Conservation (phyloP, 371 early-diverging fungal genomes). For the Mortierella sp. region DNA sequence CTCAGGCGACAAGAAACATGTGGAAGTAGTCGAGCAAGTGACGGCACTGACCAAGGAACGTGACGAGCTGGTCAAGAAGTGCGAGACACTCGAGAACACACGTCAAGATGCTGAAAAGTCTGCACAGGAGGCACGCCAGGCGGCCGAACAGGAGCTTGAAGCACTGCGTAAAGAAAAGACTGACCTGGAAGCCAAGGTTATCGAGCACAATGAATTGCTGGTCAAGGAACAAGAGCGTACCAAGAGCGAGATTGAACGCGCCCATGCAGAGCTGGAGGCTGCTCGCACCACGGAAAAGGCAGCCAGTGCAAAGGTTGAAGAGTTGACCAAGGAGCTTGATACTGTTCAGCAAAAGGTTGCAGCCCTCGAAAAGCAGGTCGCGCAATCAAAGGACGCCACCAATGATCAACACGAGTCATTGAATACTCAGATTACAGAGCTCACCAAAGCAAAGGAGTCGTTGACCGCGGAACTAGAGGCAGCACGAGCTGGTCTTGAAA, state of each 20-base stretch:
- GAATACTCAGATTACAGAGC: slow-evolving; percentile 15
- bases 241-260: slow-evolving; percentile 12
- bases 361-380: slow-evolving; percentile 55
- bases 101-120: slow-evolving; percentile 30
- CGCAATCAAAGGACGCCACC: slow-evolving; percentile 16
- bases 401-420: slow-evolving; percentile 36
- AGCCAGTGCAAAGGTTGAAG: slow-evolving; percentile 2
- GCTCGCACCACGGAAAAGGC: slow-evolving; percentile 14
- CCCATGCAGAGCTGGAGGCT: slow-evolving; percentile 6
- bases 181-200: slow-evolving; percentile 16
- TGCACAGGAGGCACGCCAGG: slow-evolving; percentile 24
- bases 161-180: slow-evolving; percentile 21
- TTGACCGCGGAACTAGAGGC: slow-evolving; percentile 37
- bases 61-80: slow-evolving; percentile 35
- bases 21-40: slow-evolving; percentile 20
- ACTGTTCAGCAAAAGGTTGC: slow-evolving; percentile 47
- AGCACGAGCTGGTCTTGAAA: slow-evolving; percentile 45
- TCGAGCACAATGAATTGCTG: slow-evolving; percentile 15
- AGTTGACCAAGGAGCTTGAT: slow-evolving; percentile 23
- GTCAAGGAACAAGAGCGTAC: slow-evolving; percentile 17
- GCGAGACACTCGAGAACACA: slow-evolving; percentile 9
- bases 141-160: slow-evolving; percentile 26
- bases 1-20: slow-evolving; percentile 30
- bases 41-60: slow-evolving; percentile 53
- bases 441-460: slow-evolving; percentile 30